Evolutionary conservation across 306 rosid genomes (phyloP).

Genomic region (Castanopsis chinensis): DNA sequence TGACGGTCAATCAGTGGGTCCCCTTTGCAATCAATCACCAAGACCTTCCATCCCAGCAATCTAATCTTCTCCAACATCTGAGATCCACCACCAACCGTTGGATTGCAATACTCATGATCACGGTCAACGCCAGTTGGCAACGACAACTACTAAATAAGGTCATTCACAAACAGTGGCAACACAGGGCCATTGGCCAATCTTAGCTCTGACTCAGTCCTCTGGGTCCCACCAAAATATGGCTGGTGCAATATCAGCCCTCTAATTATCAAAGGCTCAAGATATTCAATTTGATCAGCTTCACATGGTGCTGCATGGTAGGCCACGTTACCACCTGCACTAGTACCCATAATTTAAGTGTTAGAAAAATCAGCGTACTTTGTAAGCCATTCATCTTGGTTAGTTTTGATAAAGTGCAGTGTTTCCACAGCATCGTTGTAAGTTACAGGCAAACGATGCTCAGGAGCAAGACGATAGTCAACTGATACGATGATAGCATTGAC

Average conservation of each 20-base stretch:
- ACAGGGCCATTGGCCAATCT: slow-evolving; percentile 15
- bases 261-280: slow-evolving; percentile 16
- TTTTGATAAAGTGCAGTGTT: no score
- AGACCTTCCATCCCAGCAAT: slow-evolving; percentile 31
- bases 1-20: slow-evolving; percentile 58
- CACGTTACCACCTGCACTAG: no score
- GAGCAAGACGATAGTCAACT: no score
- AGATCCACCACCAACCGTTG: slow-evolving; percentile 19
- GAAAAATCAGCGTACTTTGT: no score
- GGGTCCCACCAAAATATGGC: slow-evolving; percentile 46
- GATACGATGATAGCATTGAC: no score
- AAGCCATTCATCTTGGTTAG: no score
- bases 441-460: no score
- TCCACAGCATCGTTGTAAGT: no score
- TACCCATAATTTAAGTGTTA: no score
- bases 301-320: slow-evolving; percentile 8
- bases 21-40: slow-evolving; percentile 43
- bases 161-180: slow-evolving; percentile 3
- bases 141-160: slow-evolving; percentile 44
- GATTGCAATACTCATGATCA: slow-evolving; percentile 53
- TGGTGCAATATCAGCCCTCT: slow-evolving; percentile 50
- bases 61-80: slow-evolving; percentile 6
- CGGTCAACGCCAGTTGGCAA: slow-evolving; percentile 39
- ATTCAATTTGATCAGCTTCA: neutral
- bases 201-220: slow-evolving; percentile 36